Conservation (phyloP, 176 grass and related monocot species). For the Musa itinerans region DNA sequence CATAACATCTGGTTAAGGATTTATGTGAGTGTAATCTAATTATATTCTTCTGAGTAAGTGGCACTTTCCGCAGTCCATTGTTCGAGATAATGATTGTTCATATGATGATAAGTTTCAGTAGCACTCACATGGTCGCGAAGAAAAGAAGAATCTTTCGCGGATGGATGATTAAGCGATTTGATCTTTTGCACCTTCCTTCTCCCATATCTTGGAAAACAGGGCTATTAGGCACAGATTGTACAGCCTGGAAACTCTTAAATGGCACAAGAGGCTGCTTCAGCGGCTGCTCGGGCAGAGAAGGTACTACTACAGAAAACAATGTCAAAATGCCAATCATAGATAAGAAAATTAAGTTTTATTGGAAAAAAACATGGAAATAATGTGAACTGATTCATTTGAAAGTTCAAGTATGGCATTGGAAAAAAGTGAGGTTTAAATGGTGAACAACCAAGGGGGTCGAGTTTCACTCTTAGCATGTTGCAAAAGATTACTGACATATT, state of each 20-base stretch:
- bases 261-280: slow-evolving; percentile 45
- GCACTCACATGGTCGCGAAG: slow-evolving; percentile 81
- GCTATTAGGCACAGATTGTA: slow-evolving; percentile 27
- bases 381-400: neutral
- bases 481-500: too few relatives aligned
- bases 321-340: neutral
- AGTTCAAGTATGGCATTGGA: neutral
- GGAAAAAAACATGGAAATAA: neutral
- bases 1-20: neutral
- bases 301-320: slow-evolving; percentile 41
- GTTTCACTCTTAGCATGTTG: neutral
- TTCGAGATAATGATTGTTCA: neutral
- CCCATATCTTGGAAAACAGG: slow-evolving; percentile 44
- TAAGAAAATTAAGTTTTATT: neutral
- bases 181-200: slow-evolving; percentile 64
- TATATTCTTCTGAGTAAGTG: neutral
- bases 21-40: neutral
- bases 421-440: neutral
- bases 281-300: slow-evolving; percentile 72
- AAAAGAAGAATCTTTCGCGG: slow-evolving; percentile 78
- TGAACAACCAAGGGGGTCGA: neutral
- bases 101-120: neutral
- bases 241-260: slow-evolving; percentile 37
- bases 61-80: neutral
- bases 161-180: slow-evolving; percentile 44